These are phyloP conservation scores for Echium plantagineum DNA, from an alignment of 257 asterid genomes.

Conservation along the genomic window DNA sequence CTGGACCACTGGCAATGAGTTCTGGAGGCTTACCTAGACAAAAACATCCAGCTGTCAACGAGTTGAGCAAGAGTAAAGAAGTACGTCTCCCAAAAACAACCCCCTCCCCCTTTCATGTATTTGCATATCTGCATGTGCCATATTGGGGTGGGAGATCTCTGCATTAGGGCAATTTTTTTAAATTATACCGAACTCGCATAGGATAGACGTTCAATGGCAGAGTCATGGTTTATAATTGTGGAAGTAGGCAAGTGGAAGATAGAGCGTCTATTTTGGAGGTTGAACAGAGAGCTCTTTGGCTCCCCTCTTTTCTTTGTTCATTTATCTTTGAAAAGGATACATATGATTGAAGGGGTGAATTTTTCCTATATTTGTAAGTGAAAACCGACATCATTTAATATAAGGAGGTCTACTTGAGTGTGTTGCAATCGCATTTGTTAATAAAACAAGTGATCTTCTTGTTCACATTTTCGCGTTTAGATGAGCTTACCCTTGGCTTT, in stretches of 20 bases:
- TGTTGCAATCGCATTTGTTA: too few relatives aligned
- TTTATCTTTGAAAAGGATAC: neutral
- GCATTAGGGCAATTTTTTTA: neutral
- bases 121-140: neutral
- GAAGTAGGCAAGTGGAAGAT: too few relatives aligned
- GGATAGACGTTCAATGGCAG: too few relatives aligned
- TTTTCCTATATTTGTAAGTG: too few relatives aligned
- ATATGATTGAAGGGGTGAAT: neutral
- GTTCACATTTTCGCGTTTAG: too few relatives aligned
- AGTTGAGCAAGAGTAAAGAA: slow-evolving; percentile 36
- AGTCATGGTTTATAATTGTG: too few relatives aligned
- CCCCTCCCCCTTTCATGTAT: neutral
- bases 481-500: neutral
- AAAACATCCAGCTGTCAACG: slow-evolving; percentile 43
- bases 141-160: neutral
- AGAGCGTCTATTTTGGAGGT: too few relatives aligned
- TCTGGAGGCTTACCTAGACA: slow-evolving; percentile 53
- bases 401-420: too few relatives aligned
- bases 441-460: too few relatives aligned
- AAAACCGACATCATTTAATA: too few relatives aligned
- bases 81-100: slow-evolving; percentile 18
- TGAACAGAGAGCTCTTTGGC: too few relatives aligned
- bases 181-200: neutral
- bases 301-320: neutral
- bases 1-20: slow-evolving; percentile 25